phyloP scores from a whole-genome alignment of 1,284 basidiomycete species.

The Ustilago trichophora region DNA sequence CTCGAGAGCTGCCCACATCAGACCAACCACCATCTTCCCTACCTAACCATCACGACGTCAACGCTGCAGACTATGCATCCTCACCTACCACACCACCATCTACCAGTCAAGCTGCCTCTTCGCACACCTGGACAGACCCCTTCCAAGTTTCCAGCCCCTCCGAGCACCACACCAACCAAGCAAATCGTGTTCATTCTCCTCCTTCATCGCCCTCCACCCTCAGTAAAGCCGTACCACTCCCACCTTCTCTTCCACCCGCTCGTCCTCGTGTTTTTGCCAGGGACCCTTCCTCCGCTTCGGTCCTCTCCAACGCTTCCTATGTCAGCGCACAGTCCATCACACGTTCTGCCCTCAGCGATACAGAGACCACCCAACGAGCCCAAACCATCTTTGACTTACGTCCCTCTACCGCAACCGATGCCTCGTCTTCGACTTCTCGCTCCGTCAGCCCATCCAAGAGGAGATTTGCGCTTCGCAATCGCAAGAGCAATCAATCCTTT shows the following conservation, averaged over 20 bases:
- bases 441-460: slow-evolving; percentile 17
- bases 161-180: neutral
- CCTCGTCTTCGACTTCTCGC: slow-evolving; percentile 10
- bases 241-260: slow-evolving; percentile 2
- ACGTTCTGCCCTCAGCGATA: slow-evolving; percentile 33
- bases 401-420: neutral
- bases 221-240: neutral
- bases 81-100: neutral
- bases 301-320: slow-evolving; percentile 36
- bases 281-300: slow-evolving; percentile 36
- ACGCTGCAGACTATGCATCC: slow-evolving; percentile 7
- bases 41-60: slow-evolving; percentile 1
- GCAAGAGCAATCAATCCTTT: slow-evolving; percentile 33
- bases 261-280: slow-evolving; percentile 20
- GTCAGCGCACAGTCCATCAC: slow-evolving; percentile 38
- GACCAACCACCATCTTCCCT: neutral
- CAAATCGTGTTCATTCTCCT: neutral
- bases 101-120: neutral
- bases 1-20: neutral
- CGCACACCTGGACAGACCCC: slow-evolving; percentile 14
- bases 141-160: neutral
- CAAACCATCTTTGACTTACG: slow-evolving; percentile 6
- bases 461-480: slow-evolving; percentile 12
- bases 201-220: slow-evolving; percentile 12
- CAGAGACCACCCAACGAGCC: slow-evolving; percentile 18